Conservation (phyloP, 257 asterid genomes). For the Nicotiana attenuata region DNA sequence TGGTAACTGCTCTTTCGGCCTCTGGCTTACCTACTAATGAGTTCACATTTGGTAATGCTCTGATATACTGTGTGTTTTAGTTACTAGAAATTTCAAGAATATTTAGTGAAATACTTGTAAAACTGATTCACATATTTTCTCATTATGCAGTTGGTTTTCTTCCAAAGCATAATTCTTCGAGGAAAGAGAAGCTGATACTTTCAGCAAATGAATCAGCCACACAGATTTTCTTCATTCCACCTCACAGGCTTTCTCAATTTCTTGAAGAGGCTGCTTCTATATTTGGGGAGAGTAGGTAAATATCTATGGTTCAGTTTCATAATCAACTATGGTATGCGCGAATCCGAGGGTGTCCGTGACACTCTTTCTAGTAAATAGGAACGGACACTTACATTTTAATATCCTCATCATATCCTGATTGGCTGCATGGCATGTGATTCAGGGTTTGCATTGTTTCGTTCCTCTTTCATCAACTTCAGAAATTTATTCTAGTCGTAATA, state of each 20-base stretch:
- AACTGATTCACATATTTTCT: constrained; percentile 8
- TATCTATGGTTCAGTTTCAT: not conserved
- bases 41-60: constrained; percentile 77
- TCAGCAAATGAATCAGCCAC: constrained; percentile 70
- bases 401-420: not conserved
- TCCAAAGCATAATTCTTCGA: constrained; percentile 73
- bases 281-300: constrained; percentile 71
- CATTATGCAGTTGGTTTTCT: constrained; percentile 89
- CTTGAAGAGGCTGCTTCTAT: constrained; percentile 61
- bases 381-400: not conserved
- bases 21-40: constrained; percentile 83
- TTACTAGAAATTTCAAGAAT: not conserved
- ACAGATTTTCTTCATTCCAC: constrained; percentile 85
- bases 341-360: not conserved
- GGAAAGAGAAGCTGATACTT: constrained; percentile 68
- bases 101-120: not conserved
- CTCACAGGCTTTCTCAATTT: constrained; percentile 83
- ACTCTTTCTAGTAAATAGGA: not conserved
- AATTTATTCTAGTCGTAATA: not conserved
- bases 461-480: not conserved
- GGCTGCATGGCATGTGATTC: not conserved
- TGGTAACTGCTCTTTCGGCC: constrained; percentile 82
- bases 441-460: not conserved
- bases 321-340: not conserved
- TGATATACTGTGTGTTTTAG: not conserved